phyloP scores from a whole-genome alignment of 2,329 filamentous ascomycete species.

The Fusarium sp. region DNA sequence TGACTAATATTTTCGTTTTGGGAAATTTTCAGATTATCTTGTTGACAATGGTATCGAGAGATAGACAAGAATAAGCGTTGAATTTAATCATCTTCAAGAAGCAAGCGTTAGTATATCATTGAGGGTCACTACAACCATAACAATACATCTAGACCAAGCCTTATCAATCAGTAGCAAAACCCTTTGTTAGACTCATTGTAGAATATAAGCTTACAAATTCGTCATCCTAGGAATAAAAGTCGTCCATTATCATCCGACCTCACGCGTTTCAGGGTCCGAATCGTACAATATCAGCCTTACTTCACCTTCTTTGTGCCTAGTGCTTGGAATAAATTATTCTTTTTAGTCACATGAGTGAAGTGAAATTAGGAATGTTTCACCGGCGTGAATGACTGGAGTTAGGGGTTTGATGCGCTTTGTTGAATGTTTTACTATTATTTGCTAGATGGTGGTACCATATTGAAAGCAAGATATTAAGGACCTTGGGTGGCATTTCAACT shows the following conservation, averaged over 20 bases:
- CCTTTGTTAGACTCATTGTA: background rate
- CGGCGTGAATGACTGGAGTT: background rate
- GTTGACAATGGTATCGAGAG: background rate
- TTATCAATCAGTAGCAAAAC: background rate
- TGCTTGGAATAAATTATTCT: background rate
- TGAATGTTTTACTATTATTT: slow-evolving; percentile 3
- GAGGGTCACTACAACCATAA: background rate
- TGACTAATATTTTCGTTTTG: background rate
- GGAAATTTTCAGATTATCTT: background rate
- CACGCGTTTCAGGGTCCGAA: slow-evolving; percentile 23
- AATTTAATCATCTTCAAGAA: background rate
- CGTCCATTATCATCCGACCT: slow-evolving; percentile 28
- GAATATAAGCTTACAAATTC: background rate
- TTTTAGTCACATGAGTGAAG: background rate
- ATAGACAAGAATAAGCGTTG: background rate
- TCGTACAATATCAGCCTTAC: slow-evolving; percentile 19
- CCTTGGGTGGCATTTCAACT: background rate
- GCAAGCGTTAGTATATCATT: background rate
- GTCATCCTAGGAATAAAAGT: background rate
- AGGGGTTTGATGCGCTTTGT: slow-evolving; percentile 1
- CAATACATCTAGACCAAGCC: background rate
- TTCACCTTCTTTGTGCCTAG: background rate
- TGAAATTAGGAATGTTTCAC: background rate
- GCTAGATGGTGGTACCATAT: background rate
- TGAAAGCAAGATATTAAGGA: background rate